phyloP scores from a whole-genome alignment of 768 basidiomycete species.

The Kwoniella dendrophila region DNA sequence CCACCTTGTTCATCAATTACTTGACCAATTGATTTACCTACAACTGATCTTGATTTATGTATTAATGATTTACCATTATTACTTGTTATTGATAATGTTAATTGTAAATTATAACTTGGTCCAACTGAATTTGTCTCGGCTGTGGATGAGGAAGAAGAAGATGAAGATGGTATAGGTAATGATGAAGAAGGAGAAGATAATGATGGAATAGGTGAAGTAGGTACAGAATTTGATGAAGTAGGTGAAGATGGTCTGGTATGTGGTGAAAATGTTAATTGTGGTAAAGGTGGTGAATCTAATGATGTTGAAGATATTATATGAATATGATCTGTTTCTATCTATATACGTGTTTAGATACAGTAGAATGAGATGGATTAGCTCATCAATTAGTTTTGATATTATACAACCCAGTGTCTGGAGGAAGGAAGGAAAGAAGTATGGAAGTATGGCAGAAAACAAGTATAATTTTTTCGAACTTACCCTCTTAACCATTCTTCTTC shows the following conservation, averaged over 20 bases:
- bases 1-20: conserved; percentile 82
- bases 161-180: conserved; percentile 50
- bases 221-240: conserved; percentile 57
- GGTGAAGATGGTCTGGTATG: conserved; percentile 46
- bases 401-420: not conserved
- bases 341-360: not conserved
- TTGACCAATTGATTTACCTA: conserved; percentile 63
- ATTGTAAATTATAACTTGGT: conserved; percentile 38
- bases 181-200: conserved; percentile 15
- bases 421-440: no score
- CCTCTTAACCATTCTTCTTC: conserved; percentile 77
- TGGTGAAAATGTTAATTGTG: conserved; percentile 65
- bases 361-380: not conserved
- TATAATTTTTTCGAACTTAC: conserved; percentile 62
- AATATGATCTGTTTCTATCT: conserved; percentile 91
- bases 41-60: conserved; percentile 64
- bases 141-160: conserved; percentile 15
- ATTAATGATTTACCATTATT: conserved; percentile 84
- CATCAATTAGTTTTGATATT: not conserved
- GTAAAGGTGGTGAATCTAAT: conserved; percentile 56
- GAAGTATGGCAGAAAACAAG: conserved; percentile 53
- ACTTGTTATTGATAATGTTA: conserved; percentile 59
- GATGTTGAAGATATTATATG: conserved; percentile 71
- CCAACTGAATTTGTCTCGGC: conserved; percentile 7
- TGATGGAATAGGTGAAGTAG: conserved; percentile 57